phyloP scores from a whole-genome alignment of 257 asterid genomes.

The Perilla frutescens region DNA sequence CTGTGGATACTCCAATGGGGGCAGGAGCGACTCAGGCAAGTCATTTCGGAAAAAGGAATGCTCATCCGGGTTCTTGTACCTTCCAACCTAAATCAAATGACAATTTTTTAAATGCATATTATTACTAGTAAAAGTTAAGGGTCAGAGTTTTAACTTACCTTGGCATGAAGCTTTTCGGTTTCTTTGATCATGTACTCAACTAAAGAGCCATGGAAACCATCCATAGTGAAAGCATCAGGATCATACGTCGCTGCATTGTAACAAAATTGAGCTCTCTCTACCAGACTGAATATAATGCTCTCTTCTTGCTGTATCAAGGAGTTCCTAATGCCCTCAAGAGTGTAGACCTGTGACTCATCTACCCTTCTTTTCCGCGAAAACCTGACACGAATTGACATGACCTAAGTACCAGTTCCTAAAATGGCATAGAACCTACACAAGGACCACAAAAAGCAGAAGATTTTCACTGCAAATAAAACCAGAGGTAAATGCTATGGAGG shows the following conservation, averaged over 20 bases:
- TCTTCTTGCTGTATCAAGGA: conserved; percentile 85
- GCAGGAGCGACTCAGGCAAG: conserved; percentile 69
- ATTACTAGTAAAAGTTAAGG: background rate
- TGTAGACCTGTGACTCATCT: conserved; percentile 68
- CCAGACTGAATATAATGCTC: conserved; percentile 77
- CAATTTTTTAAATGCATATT: conserved; percentile 1
- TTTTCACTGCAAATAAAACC: background rate
- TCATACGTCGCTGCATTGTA: conserved; percentile 67
- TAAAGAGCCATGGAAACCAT: conserved; percentile 76
- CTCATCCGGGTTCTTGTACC: conserved; percentile 86
- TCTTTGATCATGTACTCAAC: conserved; percentile 76
- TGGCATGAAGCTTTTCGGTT: conserved; percentile 87
- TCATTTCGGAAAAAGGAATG: conserved; percentile 82
- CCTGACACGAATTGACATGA: conserved; percentile 40
- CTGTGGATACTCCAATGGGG: conserved; percentile 81
- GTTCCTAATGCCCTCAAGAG: conserved; percentile 76
- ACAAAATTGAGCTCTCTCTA: conserved; percentile 85
- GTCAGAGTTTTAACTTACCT: conserved; percentile 39
- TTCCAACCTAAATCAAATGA: conserved; percentile 64
- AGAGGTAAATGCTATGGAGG: background rate
- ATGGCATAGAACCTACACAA: background rate
- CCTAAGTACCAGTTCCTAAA: conserved; percentile 27
- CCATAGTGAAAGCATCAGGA: conserved; percentile 59
- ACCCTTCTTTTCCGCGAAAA: conserved; percentile 53
- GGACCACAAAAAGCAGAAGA: conserved; percentile 2